phyloP scores from a whole-genome alignment of 495 filamentous ascomycete species.

The Cercophora newfieldiana region DNA sequence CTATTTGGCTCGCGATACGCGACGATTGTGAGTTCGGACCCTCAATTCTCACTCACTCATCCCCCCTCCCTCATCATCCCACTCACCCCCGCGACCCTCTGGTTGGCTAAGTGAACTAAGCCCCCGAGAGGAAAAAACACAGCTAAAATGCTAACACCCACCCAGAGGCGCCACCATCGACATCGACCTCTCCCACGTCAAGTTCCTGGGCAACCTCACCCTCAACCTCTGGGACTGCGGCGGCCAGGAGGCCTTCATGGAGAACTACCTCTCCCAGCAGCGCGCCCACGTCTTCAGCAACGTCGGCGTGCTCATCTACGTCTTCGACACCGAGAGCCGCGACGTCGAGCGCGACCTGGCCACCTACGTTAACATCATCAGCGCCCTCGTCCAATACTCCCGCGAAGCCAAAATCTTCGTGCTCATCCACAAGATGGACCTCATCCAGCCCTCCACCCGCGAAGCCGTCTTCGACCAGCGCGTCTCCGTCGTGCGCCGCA shows the following conservation, averaged over 20 bases:
- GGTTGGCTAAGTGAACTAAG: background rate
- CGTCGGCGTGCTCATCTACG: slow-evolving; percentile 97
- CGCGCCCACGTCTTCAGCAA: slow-evolving; percentile 93
- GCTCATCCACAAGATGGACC: slow-evolving; percentile 97
- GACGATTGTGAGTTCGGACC: slow-evolving; percentile 58
- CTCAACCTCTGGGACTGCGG: slow-evolving; percentile 99
- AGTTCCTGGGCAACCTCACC: slow-evolving; percentile 95
- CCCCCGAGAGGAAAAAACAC: background rate
- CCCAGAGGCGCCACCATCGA: slow-evolving; percentile 88
- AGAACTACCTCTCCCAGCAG: slow-evolving; percentile 93
- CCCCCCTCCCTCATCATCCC: background rate
- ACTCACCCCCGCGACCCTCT: background rate
- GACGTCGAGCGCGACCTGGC: slow-evolving; percentile 89
- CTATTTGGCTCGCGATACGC: slow-evolving; percentile 94
- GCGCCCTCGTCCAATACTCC: slow-evolving; percentile 80
- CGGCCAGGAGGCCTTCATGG: slow-evolving; percentile 97
- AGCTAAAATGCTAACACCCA: background rate
- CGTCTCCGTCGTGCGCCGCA: slow-evolving; percentile 67
- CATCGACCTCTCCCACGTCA: slow-evolving; percentile 95
- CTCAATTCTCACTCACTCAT: background rate
- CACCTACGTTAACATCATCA: slow-evolving; percentile 83
- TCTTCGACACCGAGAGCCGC: slow-evolving; percentile 95
- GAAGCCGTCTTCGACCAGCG: slow-evolving; percentile 80
- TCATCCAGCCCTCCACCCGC: slow-evolving; percentile 78
- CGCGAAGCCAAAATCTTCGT: slow-evolving; percentile 84